Evolutionary conservation across 2,329 filamentous ascomycete species (phyloP), one percentile per base, ranked within the genome.

Genomic region (Scedosporium apiospermum): DNA sequence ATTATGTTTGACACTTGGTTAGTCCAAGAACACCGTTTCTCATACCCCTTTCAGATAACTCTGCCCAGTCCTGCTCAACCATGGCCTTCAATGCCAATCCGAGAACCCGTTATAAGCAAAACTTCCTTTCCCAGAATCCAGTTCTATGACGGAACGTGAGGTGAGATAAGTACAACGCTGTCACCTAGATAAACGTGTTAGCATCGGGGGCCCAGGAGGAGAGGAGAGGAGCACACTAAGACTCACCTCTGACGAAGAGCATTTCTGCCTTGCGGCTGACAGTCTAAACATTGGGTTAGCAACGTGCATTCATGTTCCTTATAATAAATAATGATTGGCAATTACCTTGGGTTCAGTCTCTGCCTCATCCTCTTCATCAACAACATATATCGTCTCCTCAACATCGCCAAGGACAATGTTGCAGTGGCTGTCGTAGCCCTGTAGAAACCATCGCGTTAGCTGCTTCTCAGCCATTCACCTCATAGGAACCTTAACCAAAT

Each of bases 361-460:
- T 9, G 49, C 58, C 7, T 63, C 57, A 38, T 68, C 49, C 30
- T 69, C 61, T 42, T 65, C 60, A 63, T 70, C 61, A 58, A 96
- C 88, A 41, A 93, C 82, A 73, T 96, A 99, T 68, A 99, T 92
- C 6, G 93, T 98, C 80, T 99, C 95, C 72, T 97, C 92, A 4
- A 98, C 95, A 67, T 99, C 95, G 62, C 95, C 93, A 5, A 99
- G 82, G 5, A 99, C 91, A 55, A 99, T 78, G 72, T 99, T 99
- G 83, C 96, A 99, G 76, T 99, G 95, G 71, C 91, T 96, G 73
- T 99, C 95, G 74, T 99, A 99, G 63, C 95, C 95, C 95, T 99
- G 64, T 30, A 23, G 10, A 26, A 10, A 7, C 10, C 21, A 34
- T n/a, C 18, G n/a, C 49, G 60, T 58, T 21, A 61, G 38, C 9